Conservation (phyloP, 106 monocot species). For the Gastrodia elata region DNA sequence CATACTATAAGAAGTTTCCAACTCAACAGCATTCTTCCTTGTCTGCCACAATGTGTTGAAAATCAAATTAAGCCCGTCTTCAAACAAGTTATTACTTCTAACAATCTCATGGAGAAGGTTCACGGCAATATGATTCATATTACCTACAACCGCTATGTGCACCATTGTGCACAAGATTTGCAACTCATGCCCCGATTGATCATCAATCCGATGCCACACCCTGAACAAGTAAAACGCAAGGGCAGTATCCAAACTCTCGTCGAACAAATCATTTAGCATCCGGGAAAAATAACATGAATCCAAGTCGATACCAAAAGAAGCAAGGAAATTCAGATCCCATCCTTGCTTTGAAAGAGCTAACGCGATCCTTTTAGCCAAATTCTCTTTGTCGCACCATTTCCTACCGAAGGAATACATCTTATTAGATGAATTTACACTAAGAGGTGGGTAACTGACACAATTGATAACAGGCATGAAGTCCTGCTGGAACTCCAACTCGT, state of each 20-base stretch:
- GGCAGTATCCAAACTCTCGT: constrained; percentile 25
- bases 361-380: background rate
- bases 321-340: constrained; percentile 1
- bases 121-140: constrained; percentile 43
- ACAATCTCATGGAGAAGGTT: constrained; percentile 11
- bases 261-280: constrained; percentile 25
- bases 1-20: constrained; percentile 40
- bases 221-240: constrained; percentile 40
- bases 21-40: constrained; percentile 1
- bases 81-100: background rate
- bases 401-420: background rate
- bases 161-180: constrained; percentile 24
- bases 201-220: constrained; percentile 12
- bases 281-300: constrained; percentile 8
- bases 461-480: background rate
- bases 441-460: background rate
- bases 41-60: constrained; percentile 22
- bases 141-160: constrained; percentile 35
- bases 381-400: constrained; percentile 1
- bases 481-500: background rate
- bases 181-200: constrained; percentile 11
- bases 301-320: background rate
- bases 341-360: constrained; percentile 10
- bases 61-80: constrained; percentile 5
- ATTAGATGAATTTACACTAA: background rate